phyloP scores from a whole-genome alignment of 1,139 yeast species.

The Blastobotrys persicus region DNA sequence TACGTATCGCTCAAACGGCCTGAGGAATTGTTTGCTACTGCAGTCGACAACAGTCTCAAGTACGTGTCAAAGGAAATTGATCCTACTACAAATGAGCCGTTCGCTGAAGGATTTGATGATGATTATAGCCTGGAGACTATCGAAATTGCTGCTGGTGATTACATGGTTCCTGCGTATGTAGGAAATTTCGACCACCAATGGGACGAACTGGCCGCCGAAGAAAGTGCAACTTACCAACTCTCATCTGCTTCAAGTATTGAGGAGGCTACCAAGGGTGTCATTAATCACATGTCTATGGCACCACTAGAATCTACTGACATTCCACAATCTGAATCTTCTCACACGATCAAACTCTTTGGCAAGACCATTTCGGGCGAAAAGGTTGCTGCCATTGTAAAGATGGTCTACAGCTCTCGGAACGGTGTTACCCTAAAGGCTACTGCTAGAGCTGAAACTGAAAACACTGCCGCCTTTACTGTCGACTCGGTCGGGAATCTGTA shows the following conservation, averaged over 20 bases:
- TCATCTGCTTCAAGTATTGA: constrained; percentile 42
- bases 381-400: constrained; percentile 65
- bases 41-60: constrained; percentile 66
- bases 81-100: constrained; percentile 67
- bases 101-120: constrained; percentile 88
- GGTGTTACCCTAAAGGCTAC: constrained; percentile 78
- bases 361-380: constrained; percentile 70
- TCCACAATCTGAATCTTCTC: constrained; percentile 58
- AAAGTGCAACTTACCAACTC: constrained; percentile 58
- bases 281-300: constrained; percentile 52
- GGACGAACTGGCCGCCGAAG: constrained; percentile 64
- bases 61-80: constrained; percentile 81
- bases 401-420: constrained; percentile 67
- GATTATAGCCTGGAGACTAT: constrained; percentile 88
- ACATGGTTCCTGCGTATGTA: constrained; percentile 70
- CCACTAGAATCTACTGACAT: constrained; percentile 77
- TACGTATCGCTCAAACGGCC: constrained; percentile 76
- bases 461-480: constrained; percentile 34
- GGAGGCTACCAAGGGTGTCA: constrained; percentile 50
- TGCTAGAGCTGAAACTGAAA: constrained; percentile 60
- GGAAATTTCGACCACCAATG: constrained; percentile 73
- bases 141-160: constrained; percentile 77
- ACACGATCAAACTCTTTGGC: constrained; percentile 78
- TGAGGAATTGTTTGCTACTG: constrained; percentile 43
- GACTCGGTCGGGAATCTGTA: constrained; percentile 29